phyloP scores from a whole-genome alignment of 352 stramenopile species.

The Phytophthora cajani region DNA sequence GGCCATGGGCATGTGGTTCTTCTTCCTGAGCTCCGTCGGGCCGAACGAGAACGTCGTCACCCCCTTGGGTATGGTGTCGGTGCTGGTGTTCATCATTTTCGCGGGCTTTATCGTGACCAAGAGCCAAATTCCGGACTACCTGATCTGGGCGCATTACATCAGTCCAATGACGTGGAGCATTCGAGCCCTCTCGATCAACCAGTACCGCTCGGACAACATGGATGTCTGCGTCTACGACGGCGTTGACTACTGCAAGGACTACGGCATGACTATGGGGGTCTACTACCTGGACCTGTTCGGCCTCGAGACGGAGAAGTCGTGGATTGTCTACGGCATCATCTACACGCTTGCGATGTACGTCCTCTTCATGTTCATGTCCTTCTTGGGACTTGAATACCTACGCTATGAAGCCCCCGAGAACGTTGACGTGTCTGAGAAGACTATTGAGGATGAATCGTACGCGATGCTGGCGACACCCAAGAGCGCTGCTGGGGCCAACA shows the following conservation, averaged over 20 bases:
- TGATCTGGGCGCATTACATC: constrained; percentile 65
- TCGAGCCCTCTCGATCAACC: constrained; percentile 47
- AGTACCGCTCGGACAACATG: constrained; percentile 43
- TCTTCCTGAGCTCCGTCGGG: constrained; percentile 42
- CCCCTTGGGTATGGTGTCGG: constrained; percentile 41
- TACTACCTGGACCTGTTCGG: constrained; percentile 48
- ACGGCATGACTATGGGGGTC: constrained; percentile 35
- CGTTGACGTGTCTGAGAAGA: constrained; percentile 34
- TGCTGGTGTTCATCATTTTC: constrained; percentile 61
- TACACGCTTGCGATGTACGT: constrained; percentile 46
- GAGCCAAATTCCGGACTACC: constrained; percentile 50
- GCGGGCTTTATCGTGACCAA: constrained; percentile 58
- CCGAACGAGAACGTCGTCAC: constrained; percentile 45
- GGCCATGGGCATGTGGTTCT: constrained; percentile 59
- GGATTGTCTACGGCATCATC: constrained; percentile 45
- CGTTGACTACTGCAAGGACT: constrained; percentile 41
- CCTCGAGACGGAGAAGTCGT: constrained; percentile 49
- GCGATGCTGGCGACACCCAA: constrained; percentile 23
- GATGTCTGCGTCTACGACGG: constrained; percentile 41
- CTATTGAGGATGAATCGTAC: constrained; percentile 18
- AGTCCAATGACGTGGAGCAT: constrained; percentile 61
- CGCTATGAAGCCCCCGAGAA: constrained; percentile 33
- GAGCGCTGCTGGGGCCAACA: background rate
- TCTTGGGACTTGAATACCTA: constrained; percentile 33
- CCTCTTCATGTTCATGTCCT: constrained; percentile 41